Evolutionary conservation across 306 rosid species (phyloP).

Genomic region (Alnus glutinosa): DNA sequence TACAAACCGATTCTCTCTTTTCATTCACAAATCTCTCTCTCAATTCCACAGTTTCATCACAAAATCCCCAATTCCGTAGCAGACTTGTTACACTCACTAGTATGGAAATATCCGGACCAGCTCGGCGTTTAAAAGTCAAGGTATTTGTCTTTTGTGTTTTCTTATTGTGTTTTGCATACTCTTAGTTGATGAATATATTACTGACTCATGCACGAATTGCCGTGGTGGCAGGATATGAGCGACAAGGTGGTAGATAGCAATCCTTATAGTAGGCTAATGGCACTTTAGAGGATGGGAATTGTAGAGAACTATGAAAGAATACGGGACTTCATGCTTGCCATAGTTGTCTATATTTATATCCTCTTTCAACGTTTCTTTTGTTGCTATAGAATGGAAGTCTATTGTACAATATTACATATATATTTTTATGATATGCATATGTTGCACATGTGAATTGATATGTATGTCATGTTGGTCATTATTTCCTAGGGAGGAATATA

Average conservation of each 20-base stretch:
- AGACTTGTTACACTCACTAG: no score
- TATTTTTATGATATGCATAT: not conserved
- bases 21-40: no score
- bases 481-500: not conserved
- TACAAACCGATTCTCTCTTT: no score
- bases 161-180: conserved; percentile 14
- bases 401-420: not conserved
- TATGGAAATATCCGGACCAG: conserved; percentile 54
- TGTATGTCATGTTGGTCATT: not conserved
- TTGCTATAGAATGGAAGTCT: not conserved
- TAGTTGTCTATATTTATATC: conserved; percentile 83
- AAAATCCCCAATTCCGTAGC: no score
- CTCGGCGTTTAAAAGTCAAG: conserved; percentile 76
- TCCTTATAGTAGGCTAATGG: conserved; percentile 98
- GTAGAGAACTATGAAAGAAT: conserved; percentile 92
- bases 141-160: conserved; percentile 33
- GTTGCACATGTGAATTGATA: not conserved
- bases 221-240: conserved; percentile 85
- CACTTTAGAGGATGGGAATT: conserved; percentile 99
- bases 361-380: conserved; percentile 26
- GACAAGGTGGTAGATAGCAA: conserved; percentile 94
- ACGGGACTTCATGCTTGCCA: conserved; percentile 91
- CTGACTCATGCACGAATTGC: conserved; percentile 14
- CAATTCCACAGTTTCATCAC: no score
- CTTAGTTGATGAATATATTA: not conserved